phyloP scores from a whole-genome alignment of 371 early-diverging fungal genomes.

The Mucor sp. region DNA sequence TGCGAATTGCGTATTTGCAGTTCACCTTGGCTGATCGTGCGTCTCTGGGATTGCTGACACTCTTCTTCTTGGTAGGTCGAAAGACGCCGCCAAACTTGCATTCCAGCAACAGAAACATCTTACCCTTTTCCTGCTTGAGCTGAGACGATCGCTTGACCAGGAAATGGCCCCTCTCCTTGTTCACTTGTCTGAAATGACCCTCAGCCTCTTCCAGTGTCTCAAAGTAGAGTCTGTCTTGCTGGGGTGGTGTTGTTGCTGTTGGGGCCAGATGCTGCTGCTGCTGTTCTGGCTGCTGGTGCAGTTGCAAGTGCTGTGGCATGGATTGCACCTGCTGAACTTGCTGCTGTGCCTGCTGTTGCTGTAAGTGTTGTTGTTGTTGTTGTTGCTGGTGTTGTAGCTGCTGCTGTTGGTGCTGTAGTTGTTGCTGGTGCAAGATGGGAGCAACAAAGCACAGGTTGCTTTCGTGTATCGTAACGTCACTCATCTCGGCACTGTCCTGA shows the following conservation, averaged over 20 bases:
- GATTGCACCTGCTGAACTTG: not conserved
- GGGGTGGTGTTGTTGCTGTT: not conserved
- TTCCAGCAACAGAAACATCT: not conserved
- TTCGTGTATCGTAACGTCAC: not conserved
- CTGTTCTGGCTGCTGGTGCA: not conserved
- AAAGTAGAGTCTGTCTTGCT: not conserved
- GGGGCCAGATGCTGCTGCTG: too few relatives aligned
- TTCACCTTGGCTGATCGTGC: constrained; percentile 1
- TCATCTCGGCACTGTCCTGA: not conserved
- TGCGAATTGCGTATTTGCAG: not conserved
- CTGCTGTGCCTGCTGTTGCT: not conserved
- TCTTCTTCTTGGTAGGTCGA: not conserved
- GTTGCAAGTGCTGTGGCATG: not conserved
- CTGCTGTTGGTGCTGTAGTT: not conserved
- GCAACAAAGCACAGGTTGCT: constrained; percentile 3
- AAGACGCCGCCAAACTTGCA: not conserved
- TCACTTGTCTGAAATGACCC: not conserved
- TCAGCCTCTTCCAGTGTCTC: not conserved
- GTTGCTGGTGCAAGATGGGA: not conserved
- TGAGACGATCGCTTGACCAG: not conserved
- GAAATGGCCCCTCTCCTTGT: not conserved
- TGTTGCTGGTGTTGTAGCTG: not conserved
- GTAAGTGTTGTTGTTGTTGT: not conserved
- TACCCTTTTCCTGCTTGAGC: not conserved
- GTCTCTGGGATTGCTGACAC: not conserved